Evolutionary conservation across 1,139 yeast genomes (phyloP).

Genomic region (Candida glucosophila): DNA sequence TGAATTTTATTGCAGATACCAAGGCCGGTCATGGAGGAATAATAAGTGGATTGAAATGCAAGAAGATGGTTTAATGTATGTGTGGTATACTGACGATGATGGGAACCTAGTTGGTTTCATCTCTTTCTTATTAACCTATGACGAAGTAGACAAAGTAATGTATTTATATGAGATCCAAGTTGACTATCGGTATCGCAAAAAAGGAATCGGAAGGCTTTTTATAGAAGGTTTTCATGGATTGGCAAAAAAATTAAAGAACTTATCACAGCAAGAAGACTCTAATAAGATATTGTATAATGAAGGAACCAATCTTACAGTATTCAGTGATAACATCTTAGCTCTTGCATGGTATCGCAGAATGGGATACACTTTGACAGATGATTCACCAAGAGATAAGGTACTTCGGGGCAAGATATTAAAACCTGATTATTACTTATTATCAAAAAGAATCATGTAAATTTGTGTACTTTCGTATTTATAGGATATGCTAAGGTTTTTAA

Average conservation of each 20-base stretch:
- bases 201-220: constrained; percentile 25
- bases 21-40: constrained; percentile 37
- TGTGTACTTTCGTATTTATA: too few species aligned
- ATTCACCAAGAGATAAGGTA: constrained; percentile 36
- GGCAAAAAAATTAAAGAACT: constrained; percentile 9
- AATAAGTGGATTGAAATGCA: constrained; percentile 38
- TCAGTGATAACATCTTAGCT: constrained; percentile 36
- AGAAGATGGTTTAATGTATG: constrained; percentile 35
- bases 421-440: constrained; percentile 32
- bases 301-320: constrained; percentile 43
- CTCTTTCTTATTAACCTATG: constrained; percentile 29
- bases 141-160: constrained; percentile 22
- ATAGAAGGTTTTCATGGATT: constrained; percentile 21
- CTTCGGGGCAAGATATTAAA: constrained; percentile 26
- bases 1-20: constrained; percentile 14
- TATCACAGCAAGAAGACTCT: background rate
- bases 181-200: constrained; percentile 16
- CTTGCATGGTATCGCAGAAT: constrained; percentile 31
- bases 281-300: constrained; percentile 8
- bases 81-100: constrained; percentile 14
- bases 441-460: background rate
- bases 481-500: too few species aligned
- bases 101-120: constrained; percentile 30
- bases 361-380: constrained; percentile 29
- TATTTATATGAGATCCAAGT: constrained; percentile 52